Base-by-base conservation (phyloP, 2,329 filamentous ascomycete species). In the Stagonosporopsis vannaccii region DNA sequence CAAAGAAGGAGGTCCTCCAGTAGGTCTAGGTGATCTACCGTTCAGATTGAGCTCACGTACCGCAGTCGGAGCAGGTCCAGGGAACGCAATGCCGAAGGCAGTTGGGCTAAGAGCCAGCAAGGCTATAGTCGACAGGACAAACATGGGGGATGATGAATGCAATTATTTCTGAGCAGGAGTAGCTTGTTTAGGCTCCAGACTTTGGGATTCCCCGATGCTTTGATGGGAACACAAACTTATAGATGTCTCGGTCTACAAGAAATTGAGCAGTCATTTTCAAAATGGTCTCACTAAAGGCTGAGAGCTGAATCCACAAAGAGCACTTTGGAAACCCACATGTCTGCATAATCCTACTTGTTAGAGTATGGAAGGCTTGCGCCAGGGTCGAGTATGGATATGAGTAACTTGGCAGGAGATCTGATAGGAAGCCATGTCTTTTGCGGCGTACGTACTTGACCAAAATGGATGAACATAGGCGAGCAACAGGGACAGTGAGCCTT, bases 21-120 rank as follows among this genome's bases (percentile, higher is more conserved):
- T 66, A 5, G 63, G 60, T 33, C 39, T 54, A 2, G 63, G 63
- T 20, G 63, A 43, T 22, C 37, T 48, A 26, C 63, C 63, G 11
- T 50, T 39, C 40, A 59, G 26, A 22, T 56, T 53, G 30, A 41
- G 53, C 25, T 50, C 46, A 32, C 26, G 25, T 44, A 44, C 33
- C 25, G 40, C 32, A 19, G 54, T 48, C 11, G 45, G 44, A 46
- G 43, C 45, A 22, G 46, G 56, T 13, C 50, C 51, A 59, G 41
- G 41, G 17, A 55, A 55, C 13, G 39, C 39, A 7, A 55, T 49
- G 6, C 30, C 45, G 6, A 43, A 40, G 3, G 25, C 44, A 25
- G 41, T 52, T n/a, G 37, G 32, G 45, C 44, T 43, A 28, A 55
- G n/a, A 35, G 42, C 42, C 42, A 45, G 28, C 20, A 52, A 28